These are phyloP conservation scores for Suillus spraguei DNA, from an alignment of 768 basidiomycete species.

Conservation along the genomic window DNA sequence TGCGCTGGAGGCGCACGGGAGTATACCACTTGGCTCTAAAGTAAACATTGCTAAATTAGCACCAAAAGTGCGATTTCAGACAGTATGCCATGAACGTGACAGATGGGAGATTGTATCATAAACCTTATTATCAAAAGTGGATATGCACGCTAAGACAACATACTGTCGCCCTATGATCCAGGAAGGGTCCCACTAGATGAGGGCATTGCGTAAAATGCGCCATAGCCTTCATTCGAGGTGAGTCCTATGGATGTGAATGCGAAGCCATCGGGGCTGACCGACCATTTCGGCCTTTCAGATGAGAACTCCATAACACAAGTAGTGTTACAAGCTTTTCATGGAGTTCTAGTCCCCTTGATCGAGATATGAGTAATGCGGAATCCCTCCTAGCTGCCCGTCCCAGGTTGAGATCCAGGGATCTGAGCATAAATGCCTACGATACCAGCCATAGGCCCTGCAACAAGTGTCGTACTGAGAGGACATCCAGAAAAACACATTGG, in stretches of 20 bases:
- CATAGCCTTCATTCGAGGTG: constrained; percentile 61
- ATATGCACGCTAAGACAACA: background rate
- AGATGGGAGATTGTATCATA: constrained; percentile 50
- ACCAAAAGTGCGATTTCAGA: constrained; percentile 33
- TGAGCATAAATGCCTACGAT: constrained; percentile 45
- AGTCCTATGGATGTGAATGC: constrained; percentile 49
- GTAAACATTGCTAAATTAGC: constrained; percentile 15
- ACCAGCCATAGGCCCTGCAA: constrained; percentile 48
- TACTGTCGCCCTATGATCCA: constrained; percentile 92
- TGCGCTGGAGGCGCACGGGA: constrained; percentile 7
- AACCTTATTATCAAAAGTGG: constrained; percentile 45
- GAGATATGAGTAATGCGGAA: constrained; percentile 45
- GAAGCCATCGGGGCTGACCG: constrained; percentile 51
- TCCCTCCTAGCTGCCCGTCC: constrained; percentile 42
- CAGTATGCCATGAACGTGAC: constrained; percentile 54
- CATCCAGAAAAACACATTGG: no score
- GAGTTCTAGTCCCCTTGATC: background rate
- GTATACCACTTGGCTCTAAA: constrained; percentile 17
- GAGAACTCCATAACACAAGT: constrained; percentile 40
- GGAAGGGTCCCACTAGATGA: constrained; percentile 52
- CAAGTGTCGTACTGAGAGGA: constrained; percentile 60
- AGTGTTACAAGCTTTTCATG: constrained; percentile 43
- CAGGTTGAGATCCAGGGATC: constrained; percentile 44
- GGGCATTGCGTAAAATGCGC: constrained; percentile 79
- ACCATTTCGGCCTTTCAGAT: constrained; percentile 50